Percentiles rank a stretch among this genome's conserved stretches.
Evolutionary conservation across 1,284 basidiomycete species (phyloP).

Genomic region (Baeospora myosura): DNA sequence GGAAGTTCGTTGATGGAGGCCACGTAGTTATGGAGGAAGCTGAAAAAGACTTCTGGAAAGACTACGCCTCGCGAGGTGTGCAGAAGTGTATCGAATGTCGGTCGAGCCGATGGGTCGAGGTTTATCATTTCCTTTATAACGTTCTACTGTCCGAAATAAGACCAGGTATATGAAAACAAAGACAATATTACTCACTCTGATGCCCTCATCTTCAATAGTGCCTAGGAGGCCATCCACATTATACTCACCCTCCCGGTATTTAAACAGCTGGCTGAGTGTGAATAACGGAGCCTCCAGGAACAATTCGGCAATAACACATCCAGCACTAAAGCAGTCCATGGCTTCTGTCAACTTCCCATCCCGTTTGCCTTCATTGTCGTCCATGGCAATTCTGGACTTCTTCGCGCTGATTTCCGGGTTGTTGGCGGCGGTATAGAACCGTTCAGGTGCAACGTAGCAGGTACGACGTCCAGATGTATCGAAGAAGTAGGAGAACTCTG

Average conservation of each 20-base stretch:
- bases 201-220: constrained; percentile 73
- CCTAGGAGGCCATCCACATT: constrained; percentile 70
- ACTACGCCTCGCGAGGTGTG: constrained; percentile 71
- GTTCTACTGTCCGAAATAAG: constrained; percentile 41
- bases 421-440: constrained; percentile 78
- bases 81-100: constrained; percentile 80
- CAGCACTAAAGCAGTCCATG: constrained; percentile 97
- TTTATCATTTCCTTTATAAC: constrained; percentile 89
- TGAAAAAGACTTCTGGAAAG: constrained; percentile 91
- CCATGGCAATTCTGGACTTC: constrained; percentile 42
- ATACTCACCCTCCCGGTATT: constrained; percentile 84
- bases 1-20: constrained; percentile 71
- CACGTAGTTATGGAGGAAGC: constrained; percentile 88
- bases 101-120: constrained; percentile 70
- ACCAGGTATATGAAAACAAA: constrained; percentile 6
- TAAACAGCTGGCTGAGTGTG: constrained; percentile 92
- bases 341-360: constrained; percentile 86
- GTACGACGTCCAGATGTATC: constrained; percentile 91
- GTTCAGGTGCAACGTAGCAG: constrained; percentile 94
- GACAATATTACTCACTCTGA: constrained; percentile 53
- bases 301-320: constrained; percentile 94
- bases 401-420: constrained; percentile 66
- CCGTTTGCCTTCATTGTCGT: constrained; percentile 39
- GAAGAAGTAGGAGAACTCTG: constrained; percentile 97
- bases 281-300: constrained; percentile 93